Evolutionary conservation across 208 protist species (phyloP), one percentile per base, ranked within the genome.

Genomic region (Leishmania tarentolae): DNA sequence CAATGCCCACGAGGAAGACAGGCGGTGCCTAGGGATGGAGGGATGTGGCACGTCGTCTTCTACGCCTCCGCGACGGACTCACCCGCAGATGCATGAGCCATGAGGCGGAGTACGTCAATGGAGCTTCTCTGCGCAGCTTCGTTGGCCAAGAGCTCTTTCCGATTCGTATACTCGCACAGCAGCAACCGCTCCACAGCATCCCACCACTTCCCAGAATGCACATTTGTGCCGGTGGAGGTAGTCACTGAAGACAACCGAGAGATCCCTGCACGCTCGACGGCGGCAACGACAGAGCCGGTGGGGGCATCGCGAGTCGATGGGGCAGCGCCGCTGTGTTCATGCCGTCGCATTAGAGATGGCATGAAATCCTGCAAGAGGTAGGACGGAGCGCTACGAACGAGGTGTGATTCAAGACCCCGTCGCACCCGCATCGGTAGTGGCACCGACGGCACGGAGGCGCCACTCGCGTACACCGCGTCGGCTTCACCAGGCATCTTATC

Each of bases 151-250:
- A 92, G 42, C 5, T 82, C 74, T 44, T n/a, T 53, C 3, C 91
- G 87, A 50, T 70, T 63, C 9, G 76, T 53, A 68, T 90, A 83
- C 75, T 94, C 91, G 46, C 89, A 84, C 35, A 91, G 76, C 2
- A 94, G 78, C 31, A 94, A 75, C 7, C 89, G 85, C 83, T 90
- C 91, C 75, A 92, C 69, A 1, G 87, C 78, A 76, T 92, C 90
- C 53, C 75, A 86, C 75, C 66, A 90, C 63, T 82, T 65, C 65
- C 37, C 37, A 4, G 59, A 3, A 50, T 52, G 57, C 15, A 75
- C 21, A 0, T 75, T 57, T 31, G 50, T 63, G 28, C 9, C 7
- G 13, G 52, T 44, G 37, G 40, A 28, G 19, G 19, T 46, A 56
- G 56, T 47, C 56, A 77, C 37, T 40, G 13, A 31, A 37, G 56